Evolutionary conservation across 2,329 filamentous ascomycete genomes (phyloP).

Genomic region (Teratosphaeria pseudoeucalypti): DNA sequence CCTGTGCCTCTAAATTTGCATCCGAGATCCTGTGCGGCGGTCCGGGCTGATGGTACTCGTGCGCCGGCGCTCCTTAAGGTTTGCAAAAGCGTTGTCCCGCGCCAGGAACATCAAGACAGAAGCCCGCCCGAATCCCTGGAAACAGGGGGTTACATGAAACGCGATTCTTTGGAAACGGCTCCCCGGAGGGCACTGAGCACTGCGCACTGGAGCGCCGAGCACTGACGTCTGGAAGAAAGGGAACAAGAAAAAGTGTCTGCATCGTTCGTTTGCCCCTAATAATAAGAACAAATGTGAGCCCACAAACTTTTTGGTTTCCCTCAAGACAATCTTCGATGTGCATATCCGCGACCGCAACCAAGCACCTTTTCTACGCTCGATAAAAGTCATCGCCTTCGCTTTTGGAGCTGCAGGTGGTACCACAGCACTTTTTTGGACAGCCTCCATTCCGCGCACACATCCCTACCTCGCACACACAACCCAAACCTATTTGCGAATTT

Average conservation of each 20-base stretch:
- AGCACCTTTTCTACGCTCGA: not conserved
- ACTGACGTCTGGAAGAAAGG: not conserved
- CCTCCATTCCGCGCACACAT: not conserved
- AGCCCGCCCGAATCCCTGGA: no score
- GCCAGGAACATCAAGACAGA: not conserved
- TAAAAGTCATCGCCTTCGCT: not conserved
- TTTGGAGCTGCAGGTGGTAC: not conserved
- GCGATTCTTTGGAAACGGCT: not conserved
- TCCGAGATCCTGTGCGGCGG: not conserved
- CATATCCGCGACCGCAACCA: not conserved
- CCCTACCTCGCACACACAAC: not conserved
- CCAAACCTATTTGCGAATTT: not conserved
- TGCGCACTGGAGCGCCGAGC: no score
- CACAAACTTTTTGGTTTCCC: not conserved
- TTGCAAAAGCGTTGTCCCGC: not conserved
- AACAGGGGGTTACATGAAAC: not conserved
- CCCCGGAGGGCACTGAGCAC: not conserved
- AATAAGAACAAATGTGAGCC: not conserved
- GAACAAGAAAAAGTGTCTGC: not conserved
- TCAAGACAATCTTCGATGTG: not conserved
- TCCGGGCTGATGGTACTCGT: not conserved
- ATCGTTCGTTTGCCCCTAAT: not conserved
- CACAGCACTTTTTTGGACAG: not conserved
- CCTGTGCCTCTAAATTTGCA: not conserved
- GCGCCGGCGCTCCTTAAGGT: not conserved